Evolutionary conservation across 1,284 basidiomycete species (phyloP), one percentile per base, ranked within the genome.

Genomic region (Phaffia rhodozyma): DNA sequence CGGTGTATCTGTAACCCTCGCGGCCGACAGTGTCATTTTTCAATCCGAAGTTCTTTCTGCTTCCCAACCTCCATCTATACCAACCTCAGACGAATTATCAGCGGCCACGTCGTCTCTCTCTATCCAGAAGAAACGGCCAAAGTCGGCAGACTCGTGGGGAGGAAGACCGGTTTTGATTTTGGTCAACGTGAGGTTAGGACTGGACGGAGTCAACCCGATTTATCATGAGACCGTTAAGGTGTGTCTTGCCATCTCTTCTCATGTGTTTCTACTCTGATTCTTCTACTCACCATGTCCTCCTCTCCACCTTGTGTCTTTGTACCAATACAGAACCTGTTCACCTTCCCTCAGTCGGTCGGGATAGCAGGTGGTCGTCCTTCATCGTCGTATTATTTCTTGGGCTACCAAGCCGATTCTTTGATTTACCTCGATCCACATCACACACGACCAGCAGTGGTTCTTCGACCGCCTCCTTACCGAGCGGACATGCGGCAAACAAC

Each of bases 401-500:
- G 91, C 18, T 83, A 85, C 0, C 94, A 97, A 73, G 87, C 85
- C 3, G 86, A 91, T 69, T 87, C 84, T 60, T 79, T 96, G 4
- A 94, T 97, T 76, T 98, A 97, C 73, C 86, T 97, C 58, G 94
- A 98, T 74, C 94, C 94, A 0, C 94, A 97, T 73, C 85, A 94
- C 71, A 82, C 91, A 0, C 83, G 92, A 7, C 83, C 89, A 0
- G 81, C 90, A 0, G 79, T 98, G 13, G 85, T 87, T 0, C 80
- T 93, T 7, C 83, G 86, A 18, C 79, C 82, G 0, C 82, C 84
- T 0, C 83, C 84, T 1, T 72, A 72, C 11, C 62, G 67, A 5
- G 55, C 38, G 23, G 58, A 66, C 6, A 70, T 70, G 29, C 63
- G 63, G 29, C 58, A 21, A 52, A 48, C 49, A 51, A 27, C 53